phyloP scores from a whole-genome alignment of 2,329 filamentous ascomycete genomes.

The Ampelomyces quisqualis region DNA sequence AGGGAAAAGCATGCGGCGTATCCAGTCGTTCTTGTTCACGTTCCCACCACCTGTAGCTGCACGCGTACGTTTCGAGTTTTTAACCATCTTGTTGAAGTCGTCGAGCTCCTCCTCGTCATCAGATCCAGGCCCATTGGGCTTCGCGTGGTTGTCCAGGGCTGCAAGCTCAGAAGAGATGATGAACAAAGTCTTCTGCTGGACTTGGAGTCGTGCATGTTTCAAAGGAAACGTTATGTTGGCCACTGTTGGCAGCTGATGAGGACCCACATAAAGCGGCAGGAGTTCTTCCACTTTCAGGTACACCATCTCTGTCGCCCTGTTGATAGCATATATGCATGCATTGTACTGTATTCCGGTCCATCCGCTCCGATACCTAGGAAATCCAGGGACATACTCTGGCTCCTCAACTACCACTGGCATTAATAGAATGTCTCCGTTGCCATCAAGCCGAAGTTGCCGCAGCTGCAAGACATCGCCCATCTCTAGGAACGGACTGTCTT shows the following conservation, averaged over 20 bases:
- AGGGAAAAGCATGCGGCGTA: slow-evolving; percentile 49
- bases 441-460: slow-evolving; percentile 30
- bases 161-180: slow-evolving; percentile 11
- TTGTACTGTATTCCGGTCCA: slow-evolving; percentile 28
- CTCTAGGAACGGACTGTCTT: slow-evolving; percentile 35
- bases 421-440: slow-evolving; percentile 8
- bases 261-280: neutral
- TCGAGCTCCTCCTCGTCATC: neutral
- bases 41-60: neutral
- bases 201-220: slow-evolving; percentile 12
- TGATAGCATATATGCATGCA: slow-evolving; percentile 24
- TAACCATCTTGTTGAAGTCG: neutral
- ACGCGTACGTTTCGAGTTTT: too few relatives aligned
- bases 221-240: slow-evolving; percentile 31
- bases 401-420: slow-evolving; percentile 3
- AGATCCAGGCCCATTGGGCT: neutral
- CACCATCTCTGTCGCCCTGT: slow-evolving; percentile 25
- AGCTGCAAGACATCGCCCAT: slow-evolving; percentile 37
- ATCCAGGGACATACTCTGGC: neutral
- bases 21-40: slow-evolving; percentile 28
- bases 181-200: slow-evolving; percentile 11
- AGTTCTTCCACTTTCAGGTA: slow-evolving; percentile 24
- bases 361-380: neutral
- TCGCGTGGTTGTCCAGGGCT: too few relatives aligned
- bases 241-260: slow-evolving; percentile 8